Percentiles rank a stretch among this genome's conserved stretches.
phyloP scores from a whole-genome alignment of 1,139 yeast genomes.

The Geotrichum candidum region DNA sequence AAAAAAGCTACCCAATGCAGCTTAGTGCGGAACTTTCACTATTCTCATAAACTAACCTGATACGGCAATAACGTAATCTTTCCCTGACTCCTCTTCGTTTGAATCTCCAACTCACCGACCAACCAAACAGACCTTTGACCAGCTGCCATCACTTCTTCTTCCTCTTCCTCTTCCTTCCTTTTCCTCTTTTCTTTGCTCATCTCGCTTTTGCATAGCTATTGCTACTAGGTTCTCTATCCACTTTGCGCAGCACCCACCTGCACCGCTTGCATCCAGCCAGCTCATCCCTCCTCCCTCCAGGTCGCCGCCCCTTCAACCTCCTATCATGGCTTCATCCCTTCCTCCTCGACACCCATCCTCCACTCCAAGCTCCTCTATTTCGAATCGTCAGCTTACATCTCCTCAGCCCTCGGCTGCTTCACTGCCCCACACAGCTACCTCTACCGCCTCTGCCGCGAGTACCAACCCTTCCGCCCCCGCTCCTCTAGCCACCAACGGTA shows the following conservation, averaged over 20 bases:
- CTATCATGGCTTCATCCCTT: conserved; percentile 5
- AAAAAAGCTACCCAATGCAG: neutral
- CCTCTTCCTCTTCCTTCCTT: neutral
- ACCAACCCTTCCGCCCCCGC: neutral
- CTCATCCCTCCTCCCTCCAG: neutral
- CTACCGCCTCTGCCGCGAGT: neutral
- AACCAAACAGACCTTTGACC: neutral
- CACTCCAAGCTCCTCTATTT: neutral
- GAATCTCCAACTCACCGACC: neutral
- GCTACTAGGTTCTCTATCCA: neutral
- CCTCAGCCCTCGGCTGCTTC: neutral
- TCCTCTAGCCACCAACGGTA: neutral
- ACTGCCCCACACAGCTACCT: neutral
- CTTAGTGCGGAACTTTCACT: neutral
- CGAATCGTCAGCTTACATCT: neutral
- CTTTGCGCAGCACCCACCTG: neutral
- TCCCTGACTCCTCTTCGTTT: neutral
- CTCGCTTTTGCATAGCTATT: neutral
- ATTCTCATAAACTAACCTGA: neutral
- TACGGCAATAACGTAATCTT: neutral
- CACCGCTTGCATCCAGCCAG: neutral
- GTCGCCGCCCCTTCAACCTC: neutral
- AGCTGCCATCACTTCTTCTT: neutral
- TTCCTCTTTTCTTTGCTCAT: neutral
- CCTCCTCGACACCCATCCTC: conserved; percentile 1